Evolutionary conservation across 768 basidiomycete species (phyloP).

Genomic region (Mycena rebaudengoi): DNA sequence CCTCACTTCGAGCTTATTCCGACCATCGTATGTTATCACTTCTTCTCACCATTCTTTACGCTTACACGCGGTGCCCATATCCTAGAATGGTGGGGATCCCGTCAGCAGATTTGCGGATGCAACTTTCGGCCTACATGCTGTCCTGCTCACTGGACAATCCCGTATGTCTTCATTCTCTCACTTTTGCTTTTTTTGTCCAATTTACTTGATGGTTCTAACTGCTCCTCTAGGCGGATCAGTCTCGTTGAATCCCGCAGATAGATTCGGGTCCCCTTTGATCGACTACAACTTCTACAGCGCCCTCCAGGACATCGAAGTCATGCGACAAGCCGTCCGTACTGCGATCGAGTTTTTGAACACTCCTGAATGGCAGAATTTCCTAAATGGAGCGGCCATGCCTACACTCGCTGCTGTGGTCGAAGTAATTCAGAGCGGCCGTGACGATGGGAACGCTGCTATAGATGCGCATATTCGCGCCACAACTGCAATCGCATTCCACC

Average conservation of each 20-base stretch:
- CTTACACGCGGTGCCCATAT: neutral
- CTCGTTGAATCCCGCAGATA: neutral
- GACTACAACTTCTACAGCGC: neutral
- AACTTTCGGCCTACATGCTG: neutral
- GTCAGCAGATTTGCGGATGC: neutral
- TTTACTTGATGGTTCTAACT: neutral
- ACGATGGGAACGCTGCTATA: neutral
- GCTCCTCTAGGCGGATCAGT: neutral
- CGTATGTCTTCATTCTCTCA: neutral
- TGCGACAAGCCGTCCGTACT: neutral
- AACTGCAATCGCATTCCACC: neutral
- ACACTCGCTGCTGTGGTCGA: neutral
- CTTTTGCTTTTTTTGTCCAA: neutral
- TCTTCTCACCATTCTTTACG: neutral
- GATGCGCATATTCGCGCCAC: neutral
- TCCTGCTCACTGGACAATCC: neutral
- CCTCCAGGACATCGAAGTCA: neutral
- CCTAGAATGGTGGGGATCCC: neutral
- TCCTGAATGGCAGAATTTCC: neutral
- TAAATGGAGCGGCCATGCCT: neutral
- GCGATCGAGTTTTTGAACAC: neutral
- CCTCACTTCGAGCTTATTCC: constrained; percentile 25
- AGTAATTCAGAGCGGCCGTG: neutral
- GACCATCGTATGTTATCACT: constrained; percentile 4
- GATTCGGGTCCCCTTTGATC: neutral